Base-by-base conservation (phyloP, 768 basidiomycete genomes). In the Kwoniella bestiolae region DNA sequence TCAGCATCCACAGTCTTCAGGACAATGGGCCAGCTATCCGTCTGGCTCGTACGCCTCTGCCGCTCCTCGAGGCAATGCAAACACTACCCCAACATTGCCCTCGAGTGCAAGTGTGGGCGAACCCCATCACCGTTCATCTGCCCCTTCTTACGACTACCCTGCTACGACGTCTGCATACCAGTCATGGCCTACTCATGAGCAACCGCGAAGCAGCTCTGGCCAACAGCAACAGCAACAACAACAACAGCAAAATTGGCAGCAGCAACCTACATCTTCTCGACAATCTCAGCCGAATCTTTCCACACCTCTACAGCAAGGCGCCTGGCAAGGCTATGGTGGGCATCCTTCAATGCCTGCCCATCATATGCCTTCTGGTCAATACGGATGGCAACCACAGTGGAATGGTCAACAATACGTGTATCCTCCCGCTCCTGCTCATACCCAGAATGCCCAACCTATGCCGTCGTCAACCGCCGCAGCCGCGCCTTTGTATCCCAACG, bases 331-430 rank as follows among this genome's bases (percentile, higher is more conserved):
- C 11, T 65, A 65, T 26, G 47, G 56, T 21, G 31, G 49, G 51
- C 63, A 65, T 23, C 56, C 66, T 1, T 45, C 57, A 11, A 66
- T 70, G 69, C 71, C 71, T 3, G 58, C 68, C 26, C 63, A 65
- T 35, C 63, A 65, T 31, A 60, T 63, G 62, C 56, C 55, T 53
- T 59, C 64, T 4, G 45, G 57, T 5, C 68, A 70, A 41, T 70
- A 70, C 29, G 65, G 65, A 44, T 70, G 68, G 68, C 65, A 68
- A 38, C 62, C 65, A 34, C 63, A 65, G 29, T 69, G 68, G 68
- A 51, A 44, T 38, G 38, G 50, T 45, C 64, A 56, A 35, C 46
- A 52, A 4, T 66, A 66, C 32, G 69, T 65, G n/a, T 66, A 66
- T 45, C 65, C 69, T 25, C 65, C 69, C 23, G 60, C 58, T 12